Percentiles rank a stretch among this genome's conserved stretches.
phyloP scores from a whole-genome alignment of 1,284 basidiomycete genomes.

The Tilletia caries region DNA sequence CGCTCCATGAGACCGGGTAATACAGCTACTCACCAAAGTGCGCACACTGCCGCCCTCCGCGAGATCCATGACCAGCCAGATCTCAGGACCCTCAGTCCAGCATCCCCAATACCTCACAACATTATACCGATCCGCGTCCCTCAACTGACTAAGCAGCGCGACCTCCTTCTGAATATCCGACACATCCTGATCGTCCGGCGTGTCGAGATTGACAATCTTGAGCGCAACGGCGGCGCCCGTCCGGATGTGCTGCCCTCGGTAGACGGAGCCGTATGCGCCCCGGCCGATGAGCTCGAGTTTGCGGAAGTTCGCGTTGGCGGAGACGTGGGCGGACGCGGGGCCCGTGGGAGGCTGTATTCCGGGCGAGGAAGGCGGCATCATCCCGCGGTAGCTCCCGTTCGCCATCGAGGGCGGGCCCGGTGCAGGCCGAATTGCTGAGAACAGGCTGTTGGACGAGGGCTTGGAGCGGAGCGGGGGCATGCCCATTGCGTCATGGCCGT shows the following conservation, averaged over 20 bases:
- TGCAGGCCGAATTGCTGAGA: too few species aligned
- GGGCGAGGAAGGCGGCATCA: too few species aligned
- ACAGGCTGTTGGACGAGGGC: too few species aligned
- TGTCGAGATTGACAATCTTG: conserved; percentile 98
- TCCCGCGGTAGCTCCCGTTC: too few species aligned
- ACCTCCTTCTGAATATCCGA: conserved; percentile 95
- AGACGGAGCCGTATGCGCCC: conserved; percentile 52
- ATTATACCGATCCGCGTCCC: conserved; percentile 72
- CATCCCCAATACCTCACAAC: conserved; percentile 95
- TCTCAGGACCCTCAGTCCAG: conserved; percentile 84
- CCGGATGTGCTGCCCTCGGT: conserved; percentile 64
- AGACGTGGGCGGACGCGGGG: conserved; percentile 1
- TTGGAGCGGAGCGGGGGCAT: too few species aligned
- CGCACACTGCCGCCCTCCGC: conserved; percentile 92
- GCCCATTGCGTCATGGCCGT: too few species aligned
- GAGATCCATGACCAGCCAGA: conserved; percentile 99
- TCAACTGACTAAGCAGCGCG: conserved; percentile 80
- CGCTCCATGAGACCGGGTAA: too few species aligned
- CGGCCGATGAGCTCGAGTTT: conserved; percentile 49
- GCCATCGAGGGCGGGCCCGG: too few species aligned
- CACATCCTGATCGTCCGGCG: conserved; percentile 76
- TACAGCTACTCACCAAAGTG: conserved; percentile 63
- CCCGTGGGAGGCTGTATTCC: conserved; percentile 14
- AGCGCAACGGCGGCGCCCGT: conserved; percentile 84
- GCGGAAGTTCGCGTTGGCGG: conserved; percentile 36